Percentiles rank a stretch among this genome's conserved stretches.
phyloP scores from a whole-genome alignment of 805 yeast genomes.

The Spathaspora girioi region DNA sequence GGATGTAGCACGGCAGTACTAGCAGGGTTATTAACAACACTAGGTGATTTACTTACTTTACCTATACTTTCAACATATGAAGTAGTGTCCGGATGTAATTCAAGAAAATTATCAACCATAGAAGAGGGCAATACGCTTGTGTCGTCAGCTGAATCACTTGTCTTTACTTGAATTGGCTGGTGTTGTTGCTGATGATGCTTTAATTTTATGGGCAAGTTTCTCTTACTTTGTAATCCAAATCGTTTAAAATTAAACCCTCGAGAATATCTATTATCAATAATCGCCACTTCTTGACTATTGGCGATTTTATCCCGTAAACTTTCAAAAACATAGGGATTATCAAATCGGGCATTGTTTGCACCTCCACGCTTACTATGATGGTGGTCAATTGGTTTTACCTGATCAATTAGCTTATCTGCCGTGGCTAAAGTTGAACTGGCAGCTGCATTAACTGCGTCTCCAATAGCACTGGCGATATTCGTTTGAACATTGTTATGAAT shows the following conservation, averaged over 20 bases:
- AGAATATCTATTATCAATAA: slow-evolving; percentile 15
- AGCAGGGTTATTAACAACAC: background rate
- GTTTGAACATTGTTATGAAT: slow-evolving; percentile 1
- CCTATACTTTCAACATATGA: slow-evolving; percentile 1
- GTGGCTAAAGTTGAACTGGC: background rate
- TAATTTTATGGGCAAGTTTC: background rate
- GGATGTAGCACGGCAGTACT: slow-evolving; percentile 4
- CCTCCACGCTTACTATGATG: slow-evolving; percentile 8
- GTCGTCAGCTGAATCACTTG: background rate
- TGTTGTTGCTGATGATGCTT: no score
- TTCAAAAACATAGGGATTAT: slow-evolving; percentile 21
- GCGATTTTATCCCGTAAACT: slow-evolving; percentile 33
- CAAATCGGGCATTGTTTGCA: slow-evolving; percentile 3
- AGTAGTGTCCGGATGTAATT: slow-evolving; percentile 10
- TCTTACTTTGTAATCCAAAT: slow-evolving; percentile 27
- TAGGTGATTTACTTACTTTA: background rate
- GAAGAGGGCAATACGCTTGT: slow-evolving; percentile 7
- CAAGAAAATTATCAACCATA: slow-evolving; percentile 16
- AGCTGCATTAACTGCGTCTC: background rate
- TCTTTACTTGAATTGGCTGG: no score
- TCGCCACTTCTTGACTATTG: slow-evolving; percentile 12
- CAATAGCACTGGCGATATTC: background rate
- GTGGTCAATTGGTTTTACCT: background rate
- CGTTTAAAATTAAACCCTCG: slow-evolving; percentile 34
- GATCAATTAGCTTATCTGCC: background rate